These are phyloP conservation scores for Lyophyllum shimeji DNA, from an alignment of 768 basidiomycete species.

Conservation along the genomic window DNA sequence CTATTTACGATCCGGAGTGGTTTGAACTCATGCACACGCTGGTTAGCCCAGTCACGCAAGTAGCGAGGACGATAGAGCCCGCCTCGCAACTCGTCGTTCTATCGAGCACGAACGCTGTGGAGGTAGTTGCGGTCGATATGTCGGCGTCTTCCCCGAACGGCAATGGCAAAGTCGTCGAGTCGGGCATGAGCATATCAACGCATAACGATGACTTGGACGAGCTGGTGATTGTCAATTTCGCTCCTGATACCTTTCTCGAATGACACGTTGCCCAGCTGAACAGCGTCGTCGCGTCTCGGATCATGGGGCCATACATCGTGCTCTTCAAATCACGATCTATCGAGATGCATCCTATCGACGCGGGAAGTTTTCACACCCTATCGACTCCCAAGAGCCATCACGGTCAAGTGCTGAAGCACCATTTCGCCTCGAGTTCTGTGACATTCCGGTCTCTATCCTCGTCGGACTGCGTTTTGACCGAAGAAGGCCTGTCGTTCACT, in stretches of 20 bases:
- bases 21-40: slow-evolving; percentile 21
- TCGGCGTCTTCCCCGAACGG: slow-evolving; percentile 12
- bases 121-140: slow-evolving; percentile 25
- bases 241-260: neutral
- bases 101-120: slow-evolving; percentile 28
- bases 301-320: slow-evolving; percentile 51
- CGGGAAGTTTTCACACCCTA: neutral
- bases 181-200: slow-evolving; percentile 6
- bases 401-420: slow-evolving; percentile 17
- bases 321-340: slow-evolving; percentile 52
- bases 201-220: slow-evolving; percentile 31
- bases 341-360: slow-evolving; percentile 24
- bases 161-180: neutral
- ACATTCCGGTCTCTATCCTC: slow-evolving; percentile 46
- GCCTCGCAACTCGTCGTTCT: slow-evolving; percentile 29
- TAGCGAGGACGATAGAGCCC: slow-evolving; percentile 36
- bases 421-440: slow-evolving; percentile 23
- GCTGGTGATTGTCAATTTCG: slow-evolving; percentile 24
- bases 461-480: slow-evolving; percentile 27
- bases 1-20: neutral
- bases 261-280: slow-evolving; percentile 30
- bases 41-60: slow-evolving; percentile 20
- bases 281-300: slow-evolving; percentile 39
- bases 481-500: slow-evolving; percentile 23
- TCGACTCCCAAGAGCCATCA: neutral